Evolutionary conservation across 192 early-diverging fungal genomes (phyloP), one percentile per base, ranked within the genome.

Genomic region (Coemansia sp.): DNA sequence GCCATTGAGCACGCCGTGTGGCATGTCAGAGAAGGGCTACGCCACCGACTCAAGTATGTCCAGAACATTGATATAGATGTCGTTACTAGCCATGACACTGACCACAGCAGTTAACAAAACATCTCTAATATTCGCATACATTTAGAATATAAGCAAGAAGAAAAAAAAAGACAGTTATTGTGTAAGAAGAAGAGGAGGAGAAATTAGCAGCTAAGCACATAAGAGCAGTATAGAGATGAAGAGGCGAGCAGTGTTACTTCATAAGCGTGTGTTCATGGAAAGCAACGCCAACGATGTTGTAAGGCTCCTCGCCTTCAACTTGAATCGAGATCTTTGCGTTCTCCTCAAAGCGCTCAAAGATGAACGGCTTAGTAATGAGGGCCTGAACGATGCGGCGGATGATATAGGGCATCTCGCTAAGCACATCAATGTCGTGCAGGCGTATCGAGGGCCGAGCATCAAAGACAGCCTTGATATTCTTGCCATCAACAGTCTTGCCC

Each of bases 301-400:
- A 79, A 38, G 79, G 77, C 38, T 88, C 85, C n/a, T 88, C 86
- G n/a, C 89, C 94, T 13, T 84, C 77, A 42, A 76, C 46, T 13
- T 76, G 69, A 56, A 98, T 65, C 11, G 79, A 86, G 21, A 98
- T 80, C 45, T 87, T 84, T 38, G 90, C 89, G 9, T 77, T 80
- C 3, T 88, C 88, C 34, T 89, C 86, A 58, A 91, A 87, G 89
- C 95, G 95, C 76, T 98, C 94, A 75, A 95, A 98, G 34, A 94
- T 86, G 65, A 89, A 97, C 35, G 96, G 96, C 63, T 92, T 92
- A 20, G 93, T 94, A 31, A 98, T 90, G 65, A 96, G 89, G 0
- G 94, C 90, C 82, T 96, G 92, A 40, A 98, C 92, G 42, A 96
- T 71, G 63, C 91, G 94, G 48, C 91, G 87, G n/a, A 98, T 55